Percentiles rank a stretch among this genome's conserved stretches.
These are phyloP conservation scores for Lactarius sanguifluus DNA, from an alignment of 768 basidiomycete genomes.

Conservation along the genomic window DNA sequence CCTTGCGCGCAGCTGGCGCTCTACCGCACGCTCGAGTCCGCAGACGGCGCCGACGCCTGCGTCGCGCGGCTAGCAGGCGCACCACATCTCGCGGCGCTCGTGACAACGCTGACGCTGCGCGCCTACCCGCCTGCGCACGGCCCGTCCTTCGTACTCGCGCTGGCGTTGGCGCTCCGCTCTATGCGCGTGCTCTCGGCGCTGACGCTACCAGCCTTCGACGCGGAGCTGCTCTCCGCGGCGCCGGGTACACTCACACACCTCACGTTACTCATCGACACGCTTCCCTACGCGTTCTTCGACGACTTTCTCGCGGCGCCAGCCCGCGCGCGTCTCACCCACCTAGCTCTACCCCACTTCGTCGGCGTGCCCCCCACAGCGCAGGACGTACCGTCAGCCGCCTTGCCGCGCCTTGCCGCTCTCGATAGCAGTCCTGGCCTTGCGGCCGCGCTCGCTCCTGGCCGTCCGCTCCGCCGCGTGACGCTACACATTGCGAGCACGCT, in stretches of 20 bases:
- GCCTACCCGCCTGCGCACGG: slow-evolving; percentile 19
- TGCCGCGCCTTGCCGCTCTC: slow-evolving; percentile 31
- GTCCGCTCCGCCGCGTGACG: slow-evolving; percentile 32
- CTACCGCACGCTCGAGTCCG: slow-evolving; percentile 32
- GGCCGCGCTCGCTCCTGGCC: slow-evolving; percentile 32
- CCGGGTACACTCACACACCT: slow-evolving; percentile 31
- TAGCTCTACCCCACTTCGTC: slow-evolving; percentile 21
- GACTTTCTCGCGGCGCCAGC: slow-evolving; percentile 32
- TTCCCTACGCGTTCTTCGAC: slow-evolving; percentile 32
- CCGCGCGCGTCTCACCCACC: slow-evolving; percentile 29
- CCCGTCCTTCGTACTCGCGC: slow-evolving; percentile 28
- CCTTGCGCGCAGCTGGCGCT: slow-evolving; percentile 31
- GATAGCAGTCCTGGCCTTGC: slow-evolving; percentile 33
- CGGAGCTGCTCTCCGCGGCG: slow-evolving; percentile 32
- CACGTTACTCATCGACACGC: slow-evolving; percentile 31
- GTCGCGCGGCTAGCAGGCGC: slow-evolving; percentile 32
- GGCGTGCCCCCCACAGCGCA: slow-evolving; percentile 15
- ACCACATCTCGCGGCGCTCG: slow-evolving; percentile 33
- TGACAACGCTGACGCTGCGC: slow-evolving; percentile 32
- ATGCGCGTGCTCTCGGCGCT: slow-evolving; percentile 36
- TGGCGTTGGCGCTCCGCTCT: slow-evolving; percentile 37
- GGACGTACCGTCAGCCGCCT: slow-evolving; percentile 20
- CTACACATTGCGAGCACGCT: slow-evolving; percentile 36
- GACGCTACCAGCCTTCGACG: slow-evolving; percentile 33
- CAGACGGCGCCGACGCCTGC: slow-evolving; percentile 29